phyloP scores from a whole-genome alignment of 2,329 filamentous ascomycete species.

The Trichothecium roseum region DNA sequence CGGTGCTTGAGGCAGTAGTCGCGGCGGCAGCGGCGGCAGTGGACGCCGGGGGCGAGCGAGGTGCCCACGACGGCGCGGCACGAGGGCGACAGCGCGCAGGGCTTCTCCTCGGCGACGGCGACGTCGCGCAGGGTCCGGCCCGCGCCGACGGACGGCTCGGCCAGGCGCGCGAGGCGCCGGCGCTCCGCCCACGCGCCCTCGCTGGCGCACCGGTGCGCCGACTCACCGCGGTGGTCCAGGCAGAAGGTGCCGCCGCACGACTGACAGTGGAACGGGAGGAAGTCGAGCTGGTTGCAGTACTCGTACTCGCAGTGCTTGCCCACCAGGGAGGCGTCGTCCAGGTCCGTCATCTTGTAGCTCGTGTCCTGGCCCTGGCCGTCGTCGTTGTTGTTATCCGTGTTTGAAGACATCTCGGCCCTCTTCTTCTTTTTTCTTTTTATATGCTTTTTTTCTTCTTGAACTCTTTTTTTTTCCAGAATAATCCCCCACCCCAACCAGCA shows the following conservation, averaged over 20 bases:
- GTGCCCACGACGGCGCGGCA: constrained; percentile 68
- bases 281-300: constrained; percentile 92
- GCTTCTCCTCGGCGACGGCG: constrained; percentile 42
- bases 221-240: constrained; percentile 85
- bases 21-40: constrained; percentile 61
- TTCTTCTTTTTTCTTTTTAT: neutral
- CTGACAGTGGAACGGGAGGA: constrained; percentile 89
- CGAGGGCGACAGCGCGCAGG: constrained; percentile 50
- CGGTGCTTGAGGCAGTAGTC: constrained; percentile 72
- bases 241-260: constrained; percentile 81
- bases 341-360: constrained; percentile 63
- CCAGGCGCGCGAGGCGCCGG: constrained; percentile 41
- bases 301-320: constrained; percentile 84
- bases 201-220: constrained; percentile 58
- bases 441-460: neutral
- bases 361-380: constrained; percentile 38
- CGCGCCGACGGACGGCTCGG: constrained; percentile 42
- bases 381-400: constrained; percentile 26
- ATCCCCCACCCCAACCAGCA: neutral
- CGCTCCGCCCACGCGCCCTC: constrained; percentile 53
- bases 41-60: constrained; percentile 54
- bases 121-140: constrained; percentile 43
- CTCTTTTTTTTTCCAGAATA: neutral
- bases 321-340: constrained; percentile 68
- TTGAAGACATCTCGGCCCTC: no score